Conservation (phyloP, 2,329 filamentous ascomycete species). For the Zymoseptoria brevis region DNA sequence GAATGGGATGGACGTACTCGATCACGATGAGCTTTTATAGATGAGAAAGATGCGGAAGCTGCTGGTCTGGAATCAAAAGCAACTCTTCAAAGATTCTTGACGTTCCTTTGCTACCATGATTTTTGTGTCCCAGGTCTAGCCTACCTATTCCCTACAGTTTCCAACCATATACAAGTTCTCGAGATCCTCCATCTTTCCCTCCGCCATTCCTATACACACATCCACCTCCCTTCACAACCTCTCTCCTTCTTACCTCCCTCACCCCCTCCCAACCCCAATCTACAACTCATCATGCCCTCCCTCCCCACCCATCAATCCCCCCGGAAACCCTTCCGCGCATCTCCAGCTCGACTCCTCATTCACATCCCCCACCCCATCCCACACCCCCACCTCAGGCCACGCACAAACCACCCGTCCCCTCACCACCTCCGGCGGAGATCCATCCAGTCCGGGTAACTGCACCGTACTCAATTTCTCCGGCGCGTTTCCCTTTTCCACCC, state of each 20-base stretch:
- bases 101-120: too few species aligned
- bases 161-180: too few species aligned
- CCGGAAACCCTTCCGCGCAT: slow-evolving; percentile 12
- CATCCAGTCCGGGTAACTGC: slow-evolving; percentile 1
- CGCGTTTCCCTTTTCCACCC: slow-evolving; percentile 23
- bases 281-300: slow-evolving; percentile 8
- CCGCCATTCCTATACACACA: too few species aligned
- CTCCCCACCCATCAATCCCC: not conserved
- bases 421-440: not conserved
- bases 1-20: too few species aligned
- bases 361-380: slow-evolving; percentile 11
- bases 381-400: slow-evolving; percentile 17
- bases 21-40: too few species aligned
- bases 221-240: not conserved
- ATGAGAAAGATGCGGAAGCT: too few species aligned
- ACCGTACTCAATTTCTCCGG: slow-evolving; percentile 12
- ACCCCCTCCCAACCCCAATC: not conserved
- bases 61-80: too few species aligned
- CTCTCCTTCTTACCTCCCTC: not conserved
- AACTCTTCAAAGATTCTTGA: too few species aligned
- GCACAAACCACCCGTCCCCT: slow-evolving; percentile 13
- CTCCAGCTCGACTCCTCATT: slow-evolving; percentile 11
- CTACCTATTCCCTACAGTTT: too few species aligned
- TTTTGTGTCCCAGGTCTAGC: too few species aligned
- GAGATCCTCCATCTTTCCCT: too few species aligned